A percentile compares a stretch with the other conserved stretches of the same genome.
Conservation (phyloP, 345 rosid species). For the Euphorbia peplus region DNA sequence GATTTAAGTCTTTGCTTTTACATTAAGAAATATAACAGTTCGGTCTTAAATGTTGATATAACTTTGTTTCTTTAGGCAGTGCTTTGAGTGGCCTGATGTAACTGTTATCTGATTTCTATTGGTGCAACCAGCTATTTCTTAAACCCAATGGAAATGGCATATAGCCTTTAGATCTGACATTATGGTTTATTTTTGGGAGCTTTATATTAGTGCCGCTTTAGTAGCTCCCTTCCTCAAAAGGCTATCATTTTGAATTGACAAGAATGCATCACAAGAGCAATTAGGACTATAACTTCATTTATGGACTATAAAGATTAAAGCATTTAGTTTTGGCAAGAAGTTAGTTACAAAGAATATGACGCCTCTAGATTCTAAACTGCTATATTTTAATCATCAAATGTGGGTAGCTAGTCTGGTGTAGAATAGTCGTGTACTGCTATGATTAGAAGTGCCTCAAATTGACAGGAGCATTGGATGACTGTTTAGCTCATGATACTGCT, state of each 20-base stretch:
- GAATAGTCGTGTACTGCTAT: neutral
- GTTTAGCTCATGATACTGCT: conserved; percentile 3
- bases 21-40: neutral
- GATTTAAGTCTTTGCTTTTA: neutral
- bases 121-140: neutral
- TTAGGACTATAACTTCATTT: neutral
- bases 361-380: too few species aligned
- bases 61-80: neutral
- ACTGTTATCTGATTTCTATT: neutral
- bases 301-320: neutral
- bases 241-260: neutral
- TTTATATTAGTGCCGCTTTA: conserved; percentile 4
- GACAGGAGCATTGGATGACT: neutral
- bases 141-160: neutral
- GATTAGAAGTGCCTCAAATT: neutral
- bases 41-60: neutral
- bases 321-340: neutral
- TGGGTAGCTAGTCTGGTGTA: neutral
- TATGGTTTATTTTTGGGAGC: neutral
- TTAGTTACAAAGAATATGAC: neutral
- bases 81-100: conserved; percentile 7
- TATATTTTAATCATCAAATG: neutral
- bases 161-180: neutral
- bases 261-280: neutral
- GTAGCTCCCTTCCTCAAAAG: neutral